A percentile compares a stretch with the other conserved stretches of the same genome.
Conservation (phyloP, 257 asterid genomes). For the Solanum tarapatanum region DNA sequence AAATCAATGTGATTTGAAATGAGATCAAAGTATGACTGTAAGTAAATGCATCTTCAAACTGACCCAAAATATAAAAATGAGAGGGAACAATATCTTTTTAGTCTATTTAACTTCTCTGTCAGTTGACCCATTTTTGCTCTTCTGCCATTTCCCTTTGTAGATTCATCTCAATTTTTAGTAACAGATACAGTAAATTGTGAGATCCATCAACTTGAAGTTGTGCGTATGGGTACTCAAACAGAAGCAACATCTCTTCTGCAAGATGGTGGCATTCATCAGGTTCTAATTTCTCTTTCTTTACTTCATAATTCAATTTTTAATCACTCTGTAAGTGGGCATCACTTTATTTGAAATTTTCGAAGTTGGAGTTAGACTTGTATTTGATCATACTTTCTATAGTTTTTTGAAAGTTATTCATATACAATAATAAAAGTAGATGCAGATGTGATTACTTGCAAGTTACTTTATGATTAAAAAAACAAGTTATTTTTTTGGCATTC, state of each 20-base stretch:
- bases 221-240: slow-evolving; percentile 44
- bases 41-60: not conserved
- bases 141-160: not conserved
- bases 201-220: not conserved
- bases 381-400: not conserved
- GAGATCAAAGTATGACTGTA: not conserved
- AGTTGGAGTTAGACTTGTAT: not conserved
- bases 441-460: not conserved
- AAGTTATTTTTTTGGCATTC: not conserved
- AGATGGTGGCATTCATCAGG: slow-evolving; percentile 46
- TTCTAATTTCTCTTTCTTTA: not conserved
- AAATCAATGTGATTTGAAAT: not conserved
- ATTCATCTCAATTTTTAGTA: not conserved
- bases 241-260: slow-evolving; percentile 49
- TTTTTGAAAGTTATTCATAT: not conserved
- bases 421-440: not conserved
- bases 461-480: not conserved
- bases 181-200: not conserved
- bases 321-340: not conserved
- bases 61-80: not conserved
- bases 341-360: not conserved
- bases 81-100: not conserved
- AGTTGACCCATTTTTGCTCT: not conserved
- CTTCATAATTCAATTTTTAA: not conserved
- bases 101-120: not conserved